These are phyloP conservation scores for Aphanomyces cochlioides DNA, from an alignment of 352 stramenopile species.

Conservation along the genomic window DNA sequence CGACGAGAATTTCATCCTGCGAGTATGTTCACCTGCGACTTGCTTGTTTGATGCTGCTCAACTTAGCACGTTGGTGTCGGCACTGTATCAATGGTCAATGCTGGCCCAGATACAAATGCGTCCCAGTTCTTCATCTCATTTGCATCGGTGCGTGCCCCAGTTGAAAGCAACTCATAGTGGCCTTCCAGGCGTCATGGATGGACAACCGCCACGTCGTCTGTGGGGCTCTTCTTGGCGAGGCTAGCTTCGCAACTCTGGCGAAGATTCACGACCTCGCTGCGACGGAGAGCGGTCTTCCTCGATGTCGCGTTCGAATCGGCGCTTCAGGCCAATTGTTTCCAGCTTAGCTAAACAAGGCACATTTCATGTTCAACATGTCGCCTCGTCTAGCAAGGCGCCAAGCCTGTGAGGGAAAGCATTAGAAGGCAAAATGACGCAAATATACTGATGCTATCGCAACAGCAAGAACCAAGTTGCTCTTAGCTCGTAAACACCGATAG, in stretches of 20 bases:
- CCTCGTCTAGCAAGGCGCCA: no score
- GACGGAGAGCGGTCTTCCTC: slow-evolving; percentile 48
- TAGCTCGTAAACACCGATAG: no score
- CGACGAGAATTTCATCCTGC: slow-evolving; percentile 94
- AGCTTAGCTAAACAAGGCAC: no score
- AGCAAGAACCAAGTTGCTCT: no score
- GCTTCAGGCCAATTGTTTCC: slow-evolving; percentile 48
- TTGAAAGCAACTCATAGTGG: neutral
- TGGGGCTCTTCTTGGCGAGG: slow-evolving; percentile 45
- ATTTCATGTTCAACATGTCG: no score
- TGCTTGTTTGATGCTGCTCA: neutral
- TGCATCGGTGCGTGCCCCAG: slow-evolving; percentile 33
- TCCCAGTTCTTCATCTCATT: slow-evolving; percentile 95
- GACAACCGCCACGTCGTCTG: slow-evolving; percentile 84
- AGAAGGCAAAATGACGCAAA: no score
- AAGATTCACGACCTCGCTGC: slow-evolving; percentile 48
- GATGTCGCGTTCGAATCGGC: slow-evolving; percentile 44
- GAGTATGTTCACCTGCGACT: slow-evolving; percentile 4
- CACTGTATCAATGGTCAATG: slow-evolving; percentile 94
- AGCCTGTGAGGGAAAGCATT: no score
- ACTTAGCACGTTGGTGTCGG: slow-evolving; percentile 74
- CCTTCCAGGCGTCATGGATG: slow-evolving; percentile 51
- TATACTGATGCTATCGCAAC: no score
- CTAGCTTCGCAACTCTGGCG: slow-evolving; percentile 47
- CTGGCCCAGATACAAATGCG: slow-evolving; percentile 92